Evolutionary conservation across 2,329 filamentous ascomycete genomes (phyloP).

Genomic region (Fusarium xylarioides): DNA sequence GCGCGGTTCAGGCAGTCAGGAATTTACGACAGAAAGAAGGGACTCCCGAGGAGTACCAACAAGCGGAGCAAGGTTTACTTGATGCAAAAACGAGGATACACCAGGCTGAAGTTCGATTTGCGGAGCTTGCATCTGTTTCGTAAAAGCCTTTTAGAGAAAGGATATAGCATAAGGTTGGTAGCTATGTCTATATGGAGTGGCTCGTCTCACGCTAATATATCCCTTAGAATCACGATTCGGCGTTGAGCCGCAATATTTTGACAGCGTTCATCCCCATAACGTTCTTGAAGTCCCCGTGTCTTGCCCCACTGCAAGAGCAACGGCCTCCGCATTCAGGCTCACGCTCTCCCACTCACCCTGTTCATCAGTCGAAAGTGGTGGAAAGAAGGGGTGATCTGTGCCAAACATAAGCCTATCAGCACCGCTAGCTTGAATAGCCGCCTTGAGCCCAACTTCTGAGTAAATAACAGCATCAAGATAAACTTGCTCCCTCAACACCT

Average conservation of each 20-base stretch:
- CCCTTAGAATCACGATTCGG: constrained; percentile 35
- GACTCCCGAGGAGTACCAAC: constrained; percentile 39
- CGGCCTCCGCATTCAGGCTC: constrained; percentile 60
- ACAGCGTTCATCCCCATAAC: constrained; percentile 70
- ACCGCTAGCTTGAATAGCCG: constrained; percentile 74
- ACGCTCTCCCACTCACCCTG: constrained; percentile 76
- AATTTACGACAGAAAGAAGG: constrained; percentile 44
- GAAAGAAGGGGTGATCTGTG: constrained; percentile 86
- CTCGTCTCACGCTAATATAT: constrained; percentile 33
- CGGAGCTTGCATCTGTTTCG: constrained; percentile 39
- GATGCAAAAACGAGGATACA: constrained; percentile 48
- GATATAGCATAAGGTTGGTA: constrained; percentile 29
- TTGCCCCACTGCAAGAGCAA: constrained; percentile 60
- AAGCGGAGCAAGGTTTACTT: constrained; percentile 44
- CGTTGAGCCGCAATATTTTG: constrained; percentile 54
- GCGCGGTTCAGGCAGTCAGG: constrained; percentile 50
- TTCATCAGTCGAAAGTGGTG: constrained; percentile 71
- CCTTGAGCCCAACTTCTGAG: constrained; percentile 75
- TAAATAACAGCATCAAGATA: constrained; percentile 91
- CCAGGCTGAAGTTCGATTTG: constrained; percentile 51
- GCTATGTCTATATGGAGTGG: constrained; percentile 29
- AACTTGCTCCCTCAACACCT: constrained; percentile 74
- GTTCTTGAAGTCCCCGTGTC: constrained; percentile 56
- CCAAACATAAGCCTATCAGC: constrained; percentile 80
- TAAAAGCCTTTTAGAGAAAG: constrained; percentile 2